phyloP scores from a whole-genome alignment of 352 stramenopile species.

The Globisporangium echinulatum region DNA sequence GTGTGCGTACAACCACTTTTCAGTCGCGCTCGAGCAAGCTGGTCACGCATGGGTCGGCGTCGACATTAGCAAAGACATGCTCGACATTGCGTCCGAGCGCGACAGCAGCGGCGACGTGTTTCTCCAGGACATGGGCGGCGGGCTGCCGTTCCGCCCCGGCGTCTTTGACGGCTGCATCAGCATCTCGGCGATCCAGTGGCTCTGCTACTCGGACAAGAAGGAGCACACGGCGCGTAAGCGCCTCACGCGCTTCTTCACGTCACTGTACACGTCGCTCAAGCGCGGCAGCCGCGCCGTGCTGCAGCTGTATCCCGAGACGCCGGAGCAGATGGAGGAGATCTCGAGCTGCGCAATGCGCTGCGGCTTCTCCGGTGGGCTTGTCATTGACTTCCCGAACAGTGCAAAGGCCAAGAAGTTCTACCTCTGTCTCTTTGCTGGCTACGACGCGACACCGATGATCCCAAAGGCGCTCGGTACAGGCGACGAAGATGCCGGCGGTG shows the following conservation, averaged over 20 bases:
- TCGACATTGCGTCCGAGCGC: constrained; percentile 96
- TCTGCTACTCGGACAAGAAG: constrained; percentile 99
- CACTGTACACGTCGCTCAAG: constrained; percentile 85
- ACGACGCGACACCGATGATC: constrained; percentile 69
- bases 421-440: constrained; percentile 95
- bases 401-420: constrained; percentile 99
- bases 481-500: constrained; percentile 15
- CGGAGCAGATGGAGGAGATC: constrained; percentile 95
- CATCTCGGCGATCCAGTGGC: constrained; percentile 99
- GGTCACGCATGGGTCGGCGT: constrained; percentile 97
- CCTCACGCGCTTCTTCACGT: constrained; percentile 96
- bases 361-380: constrained; percentile 93
- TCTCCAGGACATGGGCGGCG: constrained; percentile 97
- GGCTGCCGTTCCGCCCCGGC: constrained; percentile 95
- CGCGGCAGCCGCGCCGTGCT: constrained; percentile 91
- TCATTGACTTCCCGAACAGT: constrained; percentile 99
- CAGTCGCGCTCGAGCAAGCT: constrained; percentile 83
- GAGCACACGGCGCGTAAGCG: constrained; percentile 91
- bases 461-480: constrained; percentile 76
- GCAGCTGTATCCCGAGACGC: constrained; percentile 98
- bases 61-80: constrained; percentile 98
- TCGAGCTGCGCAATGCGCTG: constrained; percentile 84
- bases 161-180: constrained; percentile 99
- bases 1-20: neutral
- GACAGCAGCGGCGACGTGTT: constrained; percentile 87